These are phyloP conservation scores for Scorias spongiosa DNA, from an alignment of 2,329 filamentous ascomycete species.

Conservation along the genomic window DNA sequence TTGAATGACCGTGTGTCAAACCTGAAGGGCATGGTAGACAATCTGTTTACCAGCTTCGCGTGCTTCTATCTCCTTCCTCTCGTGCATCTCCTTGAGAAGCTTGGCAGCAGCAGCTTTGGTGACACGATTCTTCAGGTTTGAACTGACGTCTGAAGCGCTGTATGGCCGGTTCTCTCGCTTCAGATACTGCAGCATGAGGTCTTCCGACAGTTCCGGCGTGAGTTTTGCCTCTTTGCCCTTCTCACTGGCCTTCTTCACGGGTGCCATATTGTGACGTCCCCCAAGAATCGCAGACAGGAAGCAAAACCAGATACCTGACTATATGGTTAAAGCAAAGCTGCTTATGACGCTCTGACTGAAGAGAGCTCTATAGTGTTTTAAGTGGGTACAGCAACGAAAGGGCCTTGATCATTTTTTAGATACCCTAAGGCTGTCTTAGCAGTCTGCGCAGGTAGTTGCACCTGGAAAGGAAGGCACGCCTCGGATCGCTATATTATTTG, in stretches of 20 bases:
- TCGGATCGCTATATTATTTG: too few relatives aligned
- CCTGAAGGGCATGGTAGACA: conserved; percentile 43
- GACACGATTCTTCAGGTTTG: conserved; percentile 21
- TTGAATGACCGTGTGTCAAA: conserved; percentile 8
- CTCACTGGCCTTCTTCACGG: conserved; percentile 15
- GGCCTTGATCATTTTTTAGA: too few relatives aligned
- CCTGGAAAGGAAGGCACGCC: too few relatives aligned
- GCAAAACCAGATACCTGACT: too few relatives aligned
- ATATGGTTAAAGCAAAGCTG: too few relatives aligned
- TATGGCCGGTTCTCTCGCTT: conserved; percentile 19
- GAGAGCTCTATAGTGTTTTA: too few relatives aligned
- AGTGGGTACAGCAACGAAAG: too few relatives aligned
- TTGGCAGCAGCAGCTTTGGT: conserved; percentile 40
- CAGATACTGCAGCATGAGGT: conserved; percentile 17
- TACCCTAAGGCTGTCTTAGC: too few relatives aligned
- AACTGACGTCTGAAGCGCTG: conserved; percentile 20
- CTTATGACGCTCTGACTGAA: too few relatives aligned
- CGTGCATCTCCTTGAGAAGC: conserved; percentile 46
- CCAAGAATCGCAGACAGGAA: too few relatives aligned
- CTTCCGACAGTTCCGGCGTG: conserved; percentile 15
- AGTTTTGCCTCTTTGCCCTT: conserved; percentile 15
- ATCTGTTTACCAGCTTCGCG: conserved; percentile 44
- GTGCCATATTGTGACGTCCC: conserved; percentile 11
- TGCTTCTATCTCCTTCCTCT: conserved; percentile 43
- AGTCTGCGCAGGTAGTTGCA: too few relatives aligned